Percentiles rank a stretch among this genome's conserved stretches.
These are phyloP conservation scores for Penicillium sp. DNA, from an alignment of 2,329 filamentous ascomycete genomes.

Conservation along the genomic window DNA sequence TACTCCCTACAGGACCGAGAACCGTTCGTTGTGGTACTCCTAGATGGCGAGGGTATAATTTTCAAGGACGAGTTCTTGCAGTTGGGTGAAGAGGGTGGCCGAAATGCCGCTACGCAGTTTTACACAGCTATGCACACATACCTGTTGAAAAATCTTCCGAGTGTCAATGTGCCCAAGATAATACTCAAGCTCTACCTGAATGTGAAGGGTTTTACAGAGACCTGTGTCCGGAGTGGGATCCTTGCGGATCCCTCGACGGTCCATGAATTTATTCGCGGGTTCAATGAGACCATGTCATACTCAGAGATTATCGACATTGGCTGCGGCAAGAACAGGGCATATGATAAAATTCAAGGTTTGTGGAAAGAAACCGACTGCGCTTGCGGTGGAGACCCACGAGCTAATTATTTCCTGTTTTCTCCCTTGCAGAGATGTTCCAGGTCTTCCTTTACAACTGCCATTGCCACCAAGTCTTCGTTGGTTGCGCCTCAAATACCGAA, in stretches of 20 bases:
- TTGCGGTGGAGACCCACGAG: not conserved
- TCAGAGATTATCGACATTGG: slow-evolving; percentile 55
- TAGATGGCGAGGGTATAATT: slow-evolving; percentile 58
- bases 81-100: slow-evolving; percentile 54
- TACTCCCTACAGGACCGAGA: slow-evolving; percentile 46
- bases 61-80: slow-evolving; percentile 53
- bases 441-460: slow-evolving; percentile 57
- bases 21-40: slow-evolving; percentile 54
- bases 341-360: slow-evolving; percentile 51
- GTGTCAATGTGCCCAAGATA: slow-evolving; percentile 49
- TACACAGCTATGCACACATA: slow-evolving; percentile 45
- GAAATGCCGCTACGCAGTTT: slow-evolving; percentile 53
- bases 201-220: slow-evolving; percentile 51
- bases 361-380: slow-evolving; percentile 2
- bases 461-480: slow-evolving; percentile 61
- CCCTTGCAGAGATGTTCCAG: slow-evolving; percentile 52
- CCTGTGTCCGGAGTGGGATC: slow-evolving; percentile 48
- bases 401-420: slow-evolving; percentile 24
- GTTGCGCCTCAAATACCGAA: slow-evolving; percentile 57
- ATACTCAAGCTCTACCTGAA: slow-evolving; percentile 57
- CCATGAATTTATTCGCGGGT: slow-evolving; percentile 56
- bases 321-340: slow-evolving; percentile 44
- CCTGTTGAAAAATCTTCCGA: slow-evolving; percentile 41
- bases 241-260: slow-evolving; percentile 44
- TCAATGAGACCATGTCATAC: slow-evolving; percentile 51